phyloP scores from a whole-genome alignment of 345 rosid species.

The Nephelium lappaceum region DNA sequence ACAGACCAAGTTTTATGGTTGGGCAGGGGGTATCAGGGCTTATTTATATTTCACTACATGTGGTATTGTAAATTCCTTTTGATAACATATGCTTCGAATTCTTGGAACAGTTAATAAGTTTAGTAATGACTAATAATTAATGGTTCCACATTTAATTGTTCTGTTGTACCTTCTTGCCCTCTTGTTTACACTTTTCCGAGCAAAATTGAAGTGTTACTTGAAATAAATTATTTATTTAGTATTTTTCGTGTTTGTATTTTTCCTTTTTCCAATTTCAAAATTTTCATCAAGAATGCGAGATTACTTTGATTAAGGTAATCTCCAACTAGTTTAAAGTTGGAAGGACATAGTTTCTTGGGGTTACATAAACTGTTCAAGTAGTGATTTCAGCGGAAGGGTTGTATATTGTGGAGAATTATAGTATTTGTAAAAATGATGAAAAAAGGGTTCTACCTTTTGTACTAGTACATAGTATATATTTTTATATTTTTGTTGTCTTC shows the following conservation, averaged over 20 bases:
- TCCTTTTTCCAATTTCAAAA: not conserved
- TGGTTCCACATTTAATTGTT: not conserved
- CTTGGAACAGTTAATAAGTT: not conserved
- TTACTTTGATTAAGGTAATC: not conserved
- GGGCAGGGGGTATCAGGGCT: not conserved
- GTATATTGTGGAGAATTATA: not conserved
- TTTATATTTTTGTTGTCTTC: not conserved
- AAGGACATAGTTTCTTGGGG: not conserved
- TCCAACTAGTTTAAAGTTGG: not conserved
- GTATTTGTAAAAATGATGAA: not conserved
- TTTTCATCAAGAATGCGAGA: not conserved
- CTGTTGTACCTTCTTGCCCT: not conserved
- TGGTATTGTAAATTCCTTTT: not conserved
- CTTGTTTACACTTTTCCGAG: not conserved
- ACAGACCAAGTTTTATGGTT: too few species aligned
- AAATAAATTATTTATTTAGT: not conserved
- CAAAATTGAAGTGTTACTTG: conserved; percentile 3
- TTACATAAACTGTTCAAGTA: not conserved
- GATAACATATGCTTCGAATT: not conserved
- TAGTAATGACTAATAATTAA: not conserved
- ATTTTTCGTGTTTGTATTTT: not conserved
- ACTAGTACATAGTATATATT: not conserved
- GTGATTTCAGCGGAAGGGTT: not conserved
- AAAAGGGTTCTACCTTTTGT: not conserved
- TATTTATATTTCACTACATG: not conserved